Base-by-base conservation (phyloP, 768 basidiomycete genomes). In the Lepiota brunneoincarnata region DNA sequence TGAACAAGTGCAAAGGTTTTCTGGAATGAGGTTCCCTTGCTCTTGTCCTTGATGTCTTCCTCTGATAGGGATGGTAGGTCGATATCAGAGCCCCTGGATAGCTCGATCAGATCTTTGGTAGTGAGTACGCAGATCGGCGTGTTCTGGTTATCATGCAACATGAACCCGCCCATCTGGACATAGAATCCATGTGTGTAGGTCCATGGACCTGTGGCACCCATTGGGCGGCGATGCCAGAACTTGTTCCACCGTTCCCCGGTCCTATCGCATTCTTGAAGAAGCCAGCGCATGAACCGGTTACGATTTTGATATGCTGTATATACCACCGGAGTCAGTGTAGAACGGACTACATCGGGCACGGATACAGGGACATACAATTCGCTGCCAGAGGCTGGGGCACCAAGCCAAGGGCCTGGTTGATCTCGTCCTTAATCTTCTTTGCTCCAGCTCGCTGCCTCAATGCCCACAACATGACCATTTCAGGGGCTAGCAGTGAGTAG, bases 31-130 rank as follows among this genome's bases (percentile, higher is more conserved):
- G 7, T 31, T 10, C 31, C 63, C 45, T 67, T 66, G 59, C 64
- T 67, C 28, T 58, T 58, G 61, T 67, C 60, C 20, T 45, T 39
- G 42, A 69, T 66, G 14, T 59, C 49, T 26, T 54, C 46, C n/a
- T 55, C 39, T 6, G 54, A 42, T 28, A 61, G 24, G 3, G 36
- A 21, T 11, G 56, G 56, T 21, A 55, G 48, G 12, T 54, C 43
- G 14, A 57, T 57, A 35, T 42, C 17, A 17, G 38, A 51, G 10
- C 14, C 11, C 14, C 9, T 18, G 37, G 12, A 3, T 6, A 57
- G 45, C 0, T 47, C 42, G 9, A 40, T 28, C 11, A 57, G 34
- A 21, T 44, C 17, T 11, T 28, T 14, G 18, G 43, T 6, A 7
- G 56, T 24, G 31, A 57, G 52, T 7, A 36, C 21, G 18, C 24